A percentile compares a stretch with the other conserved stretches of the same genome.
These are phyloP conservation scores for Rosa persica DNA, from an alignment of 306 rosid genomes.

Conservation along the genomic window DNA sequence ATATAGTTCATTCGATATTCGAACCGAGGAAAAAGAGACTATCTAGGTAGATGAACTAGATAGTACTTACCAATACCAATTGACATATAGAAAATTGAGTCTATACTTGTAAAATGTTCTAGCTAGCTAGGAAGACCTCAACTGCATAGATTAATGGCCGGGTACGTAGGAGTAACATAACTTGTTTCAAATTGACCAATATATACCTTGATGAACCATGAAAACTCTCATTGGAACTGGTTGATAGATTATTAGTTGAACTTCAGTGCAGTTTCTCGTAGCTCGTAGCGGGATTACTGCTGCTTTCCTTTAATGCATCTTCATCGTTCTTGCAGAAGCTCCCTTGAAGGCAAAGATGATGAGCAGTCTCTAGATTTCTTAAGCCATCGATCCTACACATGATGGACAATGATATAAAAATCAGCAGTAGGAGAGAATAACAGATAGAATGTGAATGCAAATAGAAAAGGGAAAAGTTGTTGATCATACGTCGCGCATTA, in stretches of 20 bases:
- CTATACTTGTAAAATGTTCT: background rate
- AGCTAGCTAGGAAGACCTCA: background rate
- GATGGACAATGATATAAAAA: background rate
- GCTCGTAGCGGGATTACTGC: background rate
- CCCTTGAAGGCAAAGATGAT: constrained; percentile 4
- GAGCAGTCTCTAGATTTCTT: constrained; percentile 11
- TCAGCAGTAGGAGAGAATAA: background rate
- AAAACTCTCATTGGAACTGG: background rate
- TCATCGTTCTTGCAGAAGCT: constrained; percentile 21
- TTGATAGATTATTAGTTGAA: background rate
- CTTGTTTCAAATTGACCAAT: background rate
- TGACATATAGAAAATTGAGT: background rate
- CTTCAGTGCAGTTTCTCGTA: constrained; percentile 3
- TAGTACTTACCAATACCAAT: too few relatives aligned
- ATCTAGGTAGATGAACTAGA: too few relatives aligned
- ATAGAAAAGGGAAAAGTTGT: background rate
- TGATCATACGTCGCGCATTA: constrained; percentile 41
- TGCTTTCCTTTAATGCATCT: constrained; percentile 4
- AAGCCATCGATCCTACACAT: background rate
- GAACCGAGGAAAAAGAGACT: background rate
- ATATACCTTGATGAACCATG: background rate
- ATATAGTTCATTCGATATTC: background rate
- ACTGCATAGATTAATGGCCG: background rate
- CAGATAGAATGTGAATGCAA: background rate
- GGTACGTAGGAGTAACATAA: background rate